Evolutionary conservation across 2,329 filamentous ascomycete species (phyloP).

Genomic region (Phaeosphaeriaceae sp.): DNA sequence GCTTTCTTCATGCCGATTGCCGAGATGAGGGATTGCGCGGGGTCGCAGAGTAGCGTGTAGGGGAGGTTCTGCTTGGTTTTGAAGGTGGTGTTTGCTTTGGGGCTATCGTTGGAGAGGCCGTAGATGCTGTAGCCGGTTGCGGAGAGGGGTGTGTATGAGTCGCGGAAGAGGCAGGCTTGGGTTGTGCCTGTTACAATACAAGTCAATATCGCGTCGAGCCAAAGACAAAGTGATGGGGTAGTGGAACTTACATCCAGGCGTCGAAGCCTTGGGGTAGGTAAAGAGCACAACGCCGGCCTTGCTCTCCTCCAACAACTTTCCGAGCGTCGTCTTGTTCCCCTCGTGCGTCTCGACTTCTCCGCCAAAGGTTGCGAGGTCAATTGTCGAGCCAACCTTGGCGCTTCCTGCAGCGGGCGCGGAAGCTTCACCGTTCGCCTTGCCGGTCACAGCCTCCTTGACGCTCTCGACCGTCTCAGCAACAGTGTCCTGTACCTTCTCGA

Average conservation of each 20-base stretch:
- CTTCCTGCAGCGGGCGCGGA: slow-evolving; percentile 31
- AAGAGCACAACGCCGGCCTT: slow-evolving; percentile 88
- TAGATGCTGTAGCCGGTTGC: slow-evolving; percentile 84
- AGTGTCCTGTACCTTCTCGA: slow-evolving; percentile 43
- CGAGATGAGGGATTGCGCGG: slow-evolving; percentile 73
- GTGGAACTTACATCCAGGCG: slow-evolving; percentile 81
- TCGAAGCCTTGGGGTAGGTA: slow-evolving; percentile 94
- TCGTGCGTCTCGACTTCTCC: slow-evolving; percentile 85
- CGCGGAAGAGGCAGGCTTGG: slow-evolving; percentile 92
- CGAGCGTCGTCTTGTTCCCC: slow-evolving; percentile 79
- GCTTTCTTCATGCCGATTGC: slow-evolving; percentile 91
- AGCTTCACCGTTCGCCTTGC: slow-evolving; percentile 39
- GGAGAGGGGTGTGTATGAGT: slow-evolving; percentile 79
- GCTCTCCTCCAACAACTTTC: slow-evolving; percentile 82
- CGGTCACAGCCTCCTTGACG: slow-evolving; percentile 41
- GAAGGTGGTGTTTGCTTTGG: slow-evolving; percentile 93
- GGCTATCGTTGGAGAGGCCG: slow-evolving; percentile 85
- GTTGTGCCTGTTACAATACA: slow-evolving; percentile 73
- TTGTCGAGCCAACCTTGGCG: slow-evolving; percentile 58
- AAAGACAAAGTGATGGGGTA: slow-evolving; percentile 3
- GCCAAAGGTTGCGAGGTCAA: slow-evolving; percentile 65
- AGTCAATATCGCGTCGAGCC: slow-evolving; percentile 17
- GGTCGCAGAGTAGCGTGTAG: slow-evolving; percentile 89
- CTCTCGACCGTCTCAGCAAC: slow-evolving; percentile 43
- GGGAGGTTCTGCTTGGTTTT: slow-evolving; percentile 89